phyloP scores from a whole-genome alignment of 176 grass and related monocot genomes.

The Triticum aestivum region IWGSC_CS_RefSeq_v2.1 NC_057801.1:611350696-611351195 shows the following conservation, averaged over 20 bases:
- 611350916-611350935: slow-evolving; percentile 1
- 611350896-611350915: not conserved
- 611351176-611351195: not conserved
- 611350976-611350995: slow-evolving; percentile 32
- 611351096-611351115: not conserved
- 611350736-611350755: too few species aligned
- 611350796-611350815: too few species aligned
- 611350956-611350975: slow-evolving; percentile 11
- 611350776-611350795: too few species aligned
- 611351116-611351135: not conserved
- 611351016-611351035: not conserved
- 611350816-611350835: too few species aligned
- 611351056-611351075: slow-evolving; percentile 24
- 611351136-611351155: not conserved
- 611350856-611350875: too few species aligned
- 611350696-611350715: too few species aligned
- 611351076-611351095: slow-evolving; percentile 42
- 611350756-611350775: too few species aligned
- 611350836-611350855: too few species aligned
- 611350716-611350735: too few species aligned
- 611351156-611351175: not conserved
- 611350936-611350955: slow-evolving; percentile 14
- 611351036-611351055: not conserved
- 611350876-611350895: too few species aligned
- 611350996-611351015: not conserved